A percentile compares a stretch with the other conserved stretches of the same genome.
These are phyloP conservation scores for Nematocida sp. DNA, from an alignment of 371 early-diverging fungal genomes.

Conservation along the genomic window DNA sequence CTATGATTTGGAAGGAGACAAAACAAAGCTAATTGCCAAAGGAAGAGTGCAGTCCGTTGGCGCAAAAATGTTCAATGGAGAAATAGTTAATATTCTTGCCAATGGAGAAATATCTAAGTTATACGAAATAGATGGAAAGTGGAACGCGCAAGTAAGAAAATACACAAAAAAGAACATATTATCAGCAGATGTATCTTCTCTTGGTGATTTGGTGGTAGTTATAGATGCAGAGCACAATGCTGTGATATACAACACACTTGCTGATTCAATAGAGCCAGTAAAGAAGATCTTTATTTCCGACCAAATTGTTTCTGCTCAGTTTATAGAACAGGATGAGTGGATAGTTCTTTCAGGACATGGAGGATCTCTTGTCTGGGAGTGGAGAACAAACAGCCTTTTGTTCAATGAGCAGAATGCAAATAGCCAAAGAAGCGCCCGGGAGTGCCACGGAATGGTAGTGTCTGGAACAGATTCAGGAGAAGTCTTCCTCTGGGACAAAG, in stretches of 20 bases:
- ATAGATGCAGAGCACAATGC: slow-evolving; percentile 32
- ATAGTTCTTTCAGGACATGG: slow-evolving; percentile 36
- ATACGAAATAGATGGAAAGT: background rate
- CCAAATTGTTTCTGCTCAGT: background rate
- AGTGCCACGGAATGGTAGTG: background rate
- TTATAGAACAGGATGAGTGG: slow-evolving; percentile 44
- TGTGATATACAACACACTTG: slow-evolving; percentile 14
- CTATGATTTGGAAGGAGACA: background rate
- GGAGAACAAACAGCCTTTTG: slow-evolving; percentile 30
- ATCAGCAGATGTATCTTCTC: slow-evolving; percentile 25
- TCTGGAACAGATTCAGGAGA: slow-evolving; percentile 25
- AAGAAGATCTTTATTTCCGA: slow-evolving; percentile 27
- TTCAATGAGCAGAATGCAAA: slow-evolving; percentile 11
- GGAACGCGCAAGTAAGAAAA: background rate
- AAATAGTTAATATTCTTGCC: background rate
- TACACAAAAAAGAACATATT: slow-evolving; percentile 27
- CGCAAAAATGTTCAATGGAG: slow-evolving; percentile 6
- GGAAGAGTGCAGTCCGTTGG: background rate
- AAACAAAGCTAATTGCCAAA: background rate
- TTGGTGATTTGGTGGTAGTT: slow-evolving; percentile 34
- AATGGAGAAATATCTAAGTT: slow-evolving; percentile 21
- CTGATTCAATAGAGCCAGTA: slow-evolving; percentile 7
- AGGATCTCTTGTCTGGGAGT: slow-evolving; percentile 43
- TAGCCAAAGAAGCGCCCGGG: background rate
- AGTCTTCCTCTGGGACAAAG: slow-evolving; percentile 40